Conservation (phyloP, 148 eudicot species). For the Spergularia bocconei region DNA sequence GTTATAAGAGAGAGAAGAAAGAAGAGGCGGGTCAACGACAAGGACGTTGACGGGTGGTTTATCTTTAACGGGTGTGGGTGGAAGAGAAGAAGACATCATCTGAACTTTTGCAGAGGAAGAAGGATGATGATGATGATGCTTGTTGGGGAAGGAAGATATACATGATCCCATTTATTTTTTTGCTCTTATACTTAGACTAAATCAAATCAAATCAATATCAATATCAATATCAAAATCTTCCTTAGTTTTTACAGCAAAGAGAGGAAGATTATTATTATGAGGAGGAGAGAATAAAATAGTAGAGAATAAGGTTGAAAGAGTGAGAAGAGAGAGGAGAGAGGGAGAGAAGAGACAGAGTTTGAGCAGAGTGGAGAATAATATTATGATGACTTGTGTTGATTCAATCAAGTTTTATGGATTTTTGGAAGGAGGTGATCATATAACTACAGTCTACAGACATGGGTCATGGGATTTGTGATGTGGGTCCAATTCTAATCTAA, state of each 20-base stretch:
- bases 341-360: not conserved
- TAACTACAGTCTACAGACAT: too few species aligned
- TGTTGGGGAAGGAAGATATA: conserved; percentile 21
- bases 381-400: too few species aligned
- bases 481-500: too few species aligned
- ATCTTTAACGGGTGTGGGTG: conserved; percentile 26
- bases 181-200: not conserved
- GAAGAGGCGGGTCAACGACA: conserved; percentile 17
- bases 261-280: not conserved
- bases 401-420: too few species aligned
- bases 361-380: not conserved
- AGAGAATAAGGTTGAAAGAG: not conserved
- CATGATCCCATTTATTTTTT: conserved; percentile 24
- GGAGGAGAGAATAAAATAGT: conserved; percentile 5
- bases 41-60: not conserved
- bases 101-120: conserved; percentile 17
- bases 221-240: too few species aligned
- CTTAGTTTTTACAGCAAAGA: too few species aligned
- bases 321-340: conserved; percentile 9
- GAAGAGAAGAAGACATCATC: conserved; percentile 20
- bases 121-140: not conserved
- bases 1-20: not conserved
- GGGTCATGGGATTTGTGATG: too few species aligned
- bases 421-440: too few species aligned
- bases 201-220: not conserved